Evolutionary conservation across 2,329 filamentous ascomycete species (phyloP), one percentile per base, ranked within the genome.

Genomic region (Alternaria sp.): DNA sequence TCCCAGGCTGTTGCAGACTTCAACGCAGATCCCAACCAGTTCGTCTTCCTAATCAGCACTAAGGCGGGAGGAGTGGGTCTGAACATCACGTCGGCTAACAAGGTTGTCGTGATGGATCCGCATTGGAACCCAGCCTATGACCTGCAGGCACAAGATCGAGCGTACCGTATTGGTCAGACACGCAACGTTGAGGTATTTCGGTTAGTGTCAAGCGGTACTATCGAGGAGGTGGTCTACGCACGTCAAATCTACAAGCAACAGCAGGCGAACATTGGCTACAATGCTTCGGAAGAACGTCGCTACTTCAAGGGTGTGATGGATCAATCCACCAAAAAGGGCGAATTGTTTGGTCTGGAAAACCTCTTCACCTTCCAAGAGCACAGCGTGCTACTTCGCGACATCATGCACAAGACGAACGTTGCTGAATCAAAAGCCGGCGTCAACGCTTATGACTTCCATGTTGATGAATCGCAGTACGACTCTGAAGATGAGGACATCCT

Each of bases 181-280:
- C 87, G 96, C 20, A 93, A 98, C 74, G 96, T 99, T 0, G 96
- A 99, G 76, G 95, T 98, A 1, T 98, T 97, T 78, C 90, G 96
- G 5, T 87, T 99, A 2, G 89, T 99, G 18, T 95, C 92, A 2
- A 89, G 92, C 1, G 96, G 96, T 1, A 98, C 96, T 0, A 93
- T 99, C 15, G 96, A 99, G 76, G 96, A 99, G 79, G 96, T 97
- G 58, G 93, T 98, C 8, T 99, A 99, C 73, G 96, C 95, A 0
- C 88, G 96, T 7, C 96, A 99, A 74, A 96, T 99, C 43, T 99
- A 99, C 85, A 99, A 99, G 79, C 96, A 99, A 76, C 96, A 99
- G 75, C 96, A 98, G 81, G 95, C 96, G 25, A 98, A 97, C 74
- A 98, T 99, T 62, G 96, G 93, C 1, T 98, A 99, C 80, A 96